Evolutionary conservation across 345 rosid genomes (phyloP).

Genomic region (Physaria fendleri): DNA sequence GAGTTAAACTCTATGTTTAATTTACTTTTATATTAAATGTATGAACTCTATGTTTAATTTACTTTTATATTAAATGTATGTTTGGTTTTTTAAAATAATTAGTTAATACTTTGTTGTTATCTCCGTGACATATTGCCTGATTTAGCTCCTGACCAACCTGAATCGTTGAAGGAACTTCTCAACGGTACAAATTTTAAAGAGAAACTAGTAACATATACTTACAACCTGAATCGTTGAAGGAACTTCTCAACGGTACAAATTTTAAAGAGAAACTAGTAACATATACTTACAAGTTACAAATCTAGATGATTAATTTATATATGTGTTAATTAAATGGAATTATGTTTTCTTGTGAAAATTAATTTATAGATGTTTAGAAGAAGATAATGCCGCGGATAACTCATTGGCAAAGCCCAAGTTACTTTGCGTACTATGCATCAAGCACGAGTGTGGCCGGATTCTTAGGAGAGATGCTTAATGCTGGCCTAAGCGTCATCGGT

Average conservation of each 20-base stretch:
- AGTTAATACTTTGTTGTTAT: too few relatives aligned
- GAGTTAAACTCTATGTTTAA: too few relatives aligned
- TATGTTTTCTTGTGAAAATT: neutral
- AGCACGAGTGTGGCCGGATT: constrained; percentile 28
- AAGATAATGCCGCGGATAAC: constrained; percentile 29
- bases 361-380: constrained; percentile 5
- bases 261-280: neutral
- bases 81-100: too few relatives aligned
- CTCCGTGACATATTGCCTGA: constrained; percentile 28
- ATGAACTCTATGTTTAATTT: too few relatives aligned
- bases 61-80: too few relatives aligned
- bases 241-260: constrained; percentile 16
- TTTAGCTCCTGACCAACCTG: constrained; percentile 29
- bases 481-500: constrained; percentile 21
- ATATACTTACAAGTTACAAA: neutral
- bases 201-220: neutral
- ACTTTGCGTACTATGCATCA: constrained; percentile 25
- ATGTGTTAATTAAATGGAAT: neutral
- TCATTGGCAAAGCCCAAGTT: constrained; percentile 30
- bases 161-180: constrained; percentile 15
- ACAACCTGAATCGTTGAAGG: constrained; percentile 18
- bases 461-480: constrained; percentile 27
- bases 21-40: too few relatives aligned
- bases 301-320: too few relatives aligned
- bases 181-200: neutral